Conservation (phyloP, 306 rosid species). For the Casuarina equisetifolia region DNA sequence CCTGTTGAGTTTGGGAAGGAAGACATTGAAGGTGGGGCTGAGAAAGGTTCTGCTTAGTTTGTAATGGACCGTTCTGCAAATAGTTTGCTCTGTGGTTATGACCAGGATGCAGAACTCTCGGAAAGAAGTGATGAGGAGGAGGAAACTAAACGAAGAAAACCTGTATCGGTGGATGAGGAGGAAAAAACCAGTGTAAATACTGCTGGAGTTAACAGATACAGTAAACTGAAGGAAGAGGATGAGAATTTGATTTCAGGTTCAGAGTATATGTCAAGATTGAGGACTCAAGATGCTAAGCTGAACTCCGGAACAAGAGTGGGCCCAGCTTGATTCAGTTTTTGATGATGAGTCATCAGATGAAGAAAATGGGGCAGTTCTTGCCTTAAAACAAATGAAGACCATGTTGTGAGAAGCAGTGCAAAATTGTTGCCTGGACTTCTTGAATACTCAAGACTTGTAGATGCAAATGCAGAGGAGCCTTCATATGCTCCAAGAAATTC, state of each 20-base stretch:
- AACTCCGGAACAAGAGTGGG: conserved; percentile 85
- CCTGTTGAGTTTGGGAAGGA: conserved; percentile 70
- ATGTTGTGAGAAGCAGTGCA: conserved; percentile 61
- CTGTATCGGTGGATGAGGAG: conserved; percentile 89
- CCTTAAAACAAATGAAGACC: conserved; percentile 76
- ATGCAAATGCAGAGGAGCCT: conserved; percentile 80
- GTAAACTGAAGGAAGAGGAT: conserved; percentile 82
- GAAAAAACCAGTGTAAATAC: conserved; percentile 56
- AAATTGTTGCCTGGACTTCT: conserved; percentile 74
- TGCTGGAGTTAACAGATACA: conserved; percentile 63
- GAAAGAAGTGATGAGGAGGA: conserved; percentile 36
- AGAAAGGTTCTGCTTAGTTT: conserved; percentile 48
- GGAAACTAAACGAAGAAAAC: conserved; percentile 51
- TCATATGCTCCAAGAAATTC: conserved; percentile 65
- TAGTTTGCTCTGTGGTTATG: conserved; percentile 35
- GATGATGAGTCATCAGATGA: conserved; percentile 73
- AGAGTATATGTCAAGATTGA: conserved; percentile 78
- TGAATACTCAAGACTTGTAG: conserved; percentile 65
- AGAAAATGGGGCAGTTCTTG: conserved; percentile 46
- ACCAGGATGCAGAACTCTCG: conserved; percentile 38
- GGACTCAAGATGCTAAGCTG: conserved; percentile 86
- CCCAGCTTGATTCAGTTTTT: conserved; percentile 49
- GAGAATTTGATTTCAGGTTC: conserved; percentile 68
- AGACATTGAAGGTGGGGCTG: conserved; percentile 24
- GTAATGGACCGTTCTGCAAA: conserved; percentile 70